These are phyloP conservation scores for Zygosaccharomyces pseudorouxii DNA, from an alignment of 805 yeast genomes.

Conservation along the genomic window DNA sequence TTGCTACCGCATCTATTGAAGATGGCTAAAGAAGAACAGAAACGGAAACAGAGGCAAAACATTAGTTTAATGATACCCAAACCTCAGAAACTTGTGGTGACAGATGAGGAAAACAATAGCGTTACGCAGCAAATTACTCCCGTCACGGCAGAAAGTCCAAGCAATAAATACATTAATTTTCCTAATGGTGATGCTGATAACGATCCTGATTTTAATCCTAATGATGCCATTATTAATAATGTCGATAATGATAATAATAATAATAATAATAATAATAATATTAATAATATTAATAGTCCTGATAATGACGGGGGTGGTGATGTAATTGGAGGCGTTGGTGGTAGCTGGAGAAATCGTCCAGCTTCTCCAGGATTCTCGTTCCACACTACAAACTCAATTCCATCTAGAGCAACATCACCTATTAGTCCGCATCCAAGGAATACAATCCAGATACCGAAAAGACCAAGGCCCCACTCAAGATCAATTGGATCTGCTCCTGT, in stretches of 20 bases:
- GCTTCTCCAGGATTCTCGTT: slow-evolving; percentile 1
- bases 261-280: background rate
- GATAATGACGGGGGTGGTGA: background rate
- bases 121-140: slow-evolving; percentile 2
- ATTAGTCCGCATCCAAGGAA: slow-evolving; percentile 5
- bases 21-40: slow-evolving; percentile 28
- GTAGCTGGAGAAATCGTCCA: background rate
- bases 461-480: slow-evolving; percentile 31
- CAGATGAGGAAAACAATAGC: slow-evolving; percentile 11
- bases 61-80: slow-evolving; percentile 7
- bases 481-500: slow-evolving; percentile 31
- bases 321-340: background rate
- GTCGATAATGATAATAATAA: background rate
- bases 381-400: background rate
- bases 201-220: background rate
- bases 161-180: background rate
- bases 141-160: background rate
- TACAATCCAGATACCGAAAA: slow-evolving; percentile 12
- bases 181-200: background rate
- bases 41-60: background rate
- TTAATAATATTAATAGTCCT: background rate
- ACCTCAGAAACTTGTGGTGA: slow-evolving; percentile 11
- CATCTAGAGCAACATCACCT: slow-evolving; percentile 6
- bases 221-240: background rate
- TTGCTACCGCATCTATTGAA: slow-evolving; percentile 55